Base-by-base conservation (phyloP, 768 basidiomycete species). In the Collybiopsis confluens region DNA sequence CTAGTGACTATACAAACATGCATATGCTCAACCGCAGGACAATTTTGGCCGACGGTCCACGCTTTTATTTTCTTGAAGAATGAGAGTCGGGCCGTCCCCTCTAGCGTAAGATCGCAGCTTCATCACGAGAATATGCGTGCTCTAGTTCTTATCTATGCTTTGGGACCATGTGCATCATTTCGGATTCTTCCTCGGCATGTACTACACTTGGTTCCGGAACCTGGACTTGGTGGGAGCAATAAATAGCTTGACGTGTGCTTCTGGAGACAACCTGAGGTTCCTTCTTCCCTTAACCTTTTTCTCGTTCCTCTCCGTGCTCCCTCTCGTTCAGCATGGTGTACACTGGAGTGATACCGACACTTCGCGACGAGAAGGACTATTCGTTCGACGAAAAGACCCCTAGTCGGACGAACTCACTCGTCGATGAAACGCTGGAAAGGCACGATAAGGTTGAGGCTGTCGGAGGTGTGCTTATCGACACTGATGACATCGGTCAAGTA, bases 401-500 rank as follows among this genome's bases (percentile, higher is more conserved):
- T 6, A 38, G 56, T 54, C 51, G 33, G 20, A 24, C 43, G n/a
- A 35, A 43, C 46, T 54, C 41, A 16, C 28, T 49, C 35, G 26
- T 35, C 18, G 52, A 59, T 38, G 60, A 61, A 51, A 61, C 61
- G 54, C 9, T 15, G 11, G 47, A 35, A 21, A 24, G 13, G 15
- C 30, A 48, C 35, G 35, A 48, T 6, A 37, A 35, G 47, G 35
- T 48, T 15, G n/a, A 42, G 24, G 36, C 41, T 10, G 24, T 45
- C 18, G 48, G 59, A 15, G 44, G 52, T 16, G 37, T 26, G 26
- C 44, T 33, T 35, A 51, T 54, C 11, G 54, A 54, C 13, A 52
- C 52, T 1, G 54, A 56, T 36, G 61, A 56, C 7, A 54, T 59
- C 3, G 60, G 59, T 21, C 57, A 60, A 30, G 64, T 59, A 47